phyloP scores from a whole-genome alignment of 129 eudicot genomes.

The Saussurea involucrata region DNA sequence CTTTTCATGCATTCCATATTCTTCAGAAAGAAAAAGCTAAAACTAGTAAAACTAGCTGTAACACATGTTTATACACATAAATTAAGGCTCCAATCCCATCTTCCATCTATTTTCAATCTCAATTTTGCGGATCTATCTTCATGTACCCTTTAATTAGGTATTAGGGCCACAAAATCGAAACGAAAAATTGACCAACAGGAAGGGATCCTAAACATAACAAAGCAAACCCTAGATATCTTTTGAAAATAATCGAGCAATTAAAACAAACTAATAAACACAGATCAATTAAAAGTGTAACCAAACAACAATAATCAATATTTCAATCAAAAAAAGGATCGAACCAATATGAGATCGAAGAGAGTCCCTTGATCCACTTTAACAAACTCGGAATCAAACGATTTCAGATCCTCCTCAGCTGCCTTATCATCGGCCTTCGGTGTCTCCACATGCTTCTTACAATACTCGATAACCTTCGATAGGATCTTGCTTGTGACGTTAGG shows the following conservation, averaged over 20 bases:
- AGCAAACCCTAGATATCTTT: slow-evolving; percentile 13
- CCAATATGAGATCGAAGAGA: slow-evolving; percentile 80
- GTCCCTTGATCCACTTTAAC: slow-evolving; percentile 75
- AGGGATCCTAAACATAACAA: not conserved
- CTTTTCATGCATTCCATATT: not conserved
- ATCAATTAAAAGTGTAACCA: not conserved
- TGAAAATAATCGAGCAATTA: not conserved
- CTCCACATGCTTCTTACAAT: slow-evolving; percentile 78
- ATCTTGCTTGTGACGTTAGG: slow-evolving; percentile 71
- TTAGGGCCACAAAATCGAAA: not conserved
- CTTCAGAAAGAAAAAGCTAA: not conserved
- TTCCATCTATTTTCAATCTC: not conserved
- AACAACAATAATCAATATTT: not conserved
- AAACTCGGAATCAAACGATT: slow-evolving; percentile 61
- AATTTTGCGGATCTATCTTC: not conserved
- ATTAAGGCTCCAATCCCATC: not conserved
- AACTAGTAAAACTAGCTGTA: not conserved
- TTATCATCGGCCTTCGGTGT: slow-evolving; percentile 41
- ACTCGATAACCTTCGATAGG: slow-evolving; percentile 85
- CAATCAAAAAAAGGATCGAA: not conserved
- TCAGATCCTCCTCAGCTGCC: slow-evolving; percentile 55
- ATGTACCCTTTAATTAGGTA: not conserved
- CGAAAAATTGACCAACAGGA: not conserved
- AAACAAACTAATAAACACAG: not conserved
- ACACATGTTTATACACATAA: not conserved